phyloP scores from a whole-genome alignment of 225 moss, liverwort and hornwort species.

The Sphagnum tenellum region DNA sequence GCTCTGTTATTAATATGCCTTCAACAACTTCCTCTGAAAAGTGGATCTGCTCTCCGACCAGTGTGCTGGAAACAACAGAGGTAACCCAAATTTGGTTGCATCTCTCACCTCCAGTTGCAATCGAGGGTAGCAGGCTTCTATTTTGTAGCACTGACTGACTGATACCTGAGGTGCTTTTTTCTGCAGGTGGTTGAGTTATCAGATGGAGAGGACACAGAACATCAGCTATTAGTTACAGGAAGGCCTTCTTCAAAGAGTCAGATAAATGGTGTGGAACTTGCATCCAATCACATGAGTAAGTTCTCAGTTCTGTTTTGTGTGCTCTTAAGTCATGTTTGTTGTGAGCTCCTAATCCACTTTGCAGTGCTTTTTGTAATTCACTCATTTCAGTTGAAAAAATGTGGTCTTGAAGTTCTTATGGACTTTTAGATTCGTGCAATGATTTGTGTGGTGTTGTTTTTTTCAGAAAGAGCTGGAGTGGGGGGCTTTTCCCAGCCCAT shows the following conservation, averaged over 20 bases:
- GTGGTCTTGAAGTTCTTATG: too few species aligned
- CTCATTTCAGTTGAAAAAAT: too few species aligned
- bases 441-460: not conserved
- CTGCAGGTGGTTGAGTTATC: slow-evolving; percentile 6
- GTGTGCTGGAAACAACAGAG: slow-evolving; percentile 3
- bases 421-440: too few species aligned
- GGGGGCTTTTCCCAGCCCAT: not conserved
- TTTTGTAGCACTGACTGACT: too few species aligned
- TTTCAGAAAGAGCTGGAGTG: not conserved
- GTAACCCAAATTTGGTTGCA: not conserved
- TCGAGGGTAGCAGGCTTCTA: too few species aligned
- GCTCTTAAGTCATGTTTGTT: not conserved
- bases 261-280: not conserved
- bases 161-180: not conserved
- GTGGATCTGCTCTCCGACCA: slow-evolving; percentile 6
- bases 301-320: not conserved
- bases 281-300: slow-evolving; percentile 1
- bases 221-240: not conserved
- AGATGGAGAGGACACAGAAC: not conserved
- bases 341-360: too few species aligned
- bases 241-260: not conserved
- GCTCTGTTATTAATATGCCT: not conserved
- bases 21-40: slow-evolving; percentile 1
- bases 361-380: too few species aligned
- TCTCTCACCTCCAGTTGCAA: too few species aligned